Base-by-base conservation (phyloP, 306 rosid species). In the Elaeagnus macrophylla region DNA sequence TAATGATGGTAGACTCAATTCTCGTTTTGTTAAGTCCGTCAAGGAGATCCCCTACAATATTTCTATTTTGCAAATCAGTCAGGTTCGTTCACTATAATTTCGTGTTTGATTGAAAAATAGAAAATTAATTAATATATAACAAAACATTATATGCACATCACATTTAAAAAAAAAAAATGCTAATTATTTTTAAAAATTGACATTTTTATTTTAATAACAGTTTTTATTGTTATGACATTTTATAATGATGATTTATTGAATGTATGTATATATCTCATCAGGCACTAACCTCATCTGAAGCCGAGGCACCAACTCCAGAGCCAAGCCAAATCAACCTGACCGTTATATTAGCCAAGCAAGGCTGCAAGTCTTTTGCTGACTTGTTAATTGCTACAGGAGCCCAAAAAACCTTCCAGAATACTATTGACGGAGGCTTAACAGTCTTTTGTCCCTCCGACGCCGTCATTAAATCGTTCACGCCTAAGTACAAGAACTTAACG, bases 381-480 rank as follows among this genome's bases (percentile, higher is more conserved):
- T 37, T 91, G 18, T 19, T 91, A 6, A 48, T 67, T 8, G 65
- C 68, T 9, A 57, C 93, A 0, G 94, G 87, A 38, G 95, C 93
- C 15, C 83, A 59, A 12, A 35, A 76, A 0, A 79, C 93, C 0
- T 91, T 72, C 49, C 67, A 75, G 12, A 72, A 74, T 8, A 78
- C 56, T 72, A 47, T 87, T 9, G 96, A 80, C 20, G 96, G 95
- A 3, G 99, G 96, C 2, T 36, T 91, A 4, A 87, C 99, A 1
- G 87, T 87, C n/a, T 91, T 91, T 54, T 91, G 99, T 57, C 99
- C 99, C 2, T 70, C 81, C 0, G 96, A 91, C 64, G 13, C 37
- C 7, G 80, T 67, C 44, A 56, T 91, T 2, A 65, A 48, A 17
- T 77, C 69, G 0, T 91, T 87, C 82, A 18, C 69, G 2, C 81